Evolutionary conservation across 208 protist species (phyloP), one percentile per base, ranked within the genome.

Genomic region (Blechomonas ayalai): DNA sequence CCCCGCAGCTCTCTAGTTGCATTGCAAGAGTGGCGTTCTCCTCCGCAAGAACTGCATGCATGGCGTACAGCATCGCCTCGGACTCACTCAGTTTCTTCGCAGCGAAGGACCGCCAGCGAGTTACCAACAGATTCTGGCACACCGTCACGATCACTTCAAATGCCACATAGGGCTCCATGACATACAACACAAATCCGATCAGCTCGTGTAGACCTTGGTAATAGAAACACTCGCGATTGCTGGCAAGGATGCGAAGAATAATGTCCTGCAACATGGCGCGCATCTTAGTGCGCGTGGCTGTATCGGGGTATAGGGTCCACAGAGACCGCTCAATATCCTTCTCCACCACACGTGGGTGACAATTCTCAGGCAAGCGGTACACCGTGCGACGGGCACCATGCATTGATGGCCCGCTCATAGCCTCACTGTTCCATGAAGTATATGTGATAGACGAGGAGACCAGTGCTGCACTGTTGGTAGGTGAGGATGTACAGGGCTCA

Each of bases 171-270:
- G 68, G 69, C 22, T 47, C 54, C 51, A 88, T 55, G 16, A 73
- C 59, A 52, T 81, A 88, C 74, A 90, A 70, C 22, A 90, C 52
- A 45, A 77, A 90, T 23, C 80, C 85, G 44, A 93, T 67, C 12
- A 93, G 51, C 54, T 93, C 85, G 42, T 93, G 76, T 45, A 93
- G 59, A 0, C 85, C 85, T 57, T 93, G 85, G 20, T 86, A 90
- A 53, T 93, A 93, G 59, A 78, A 56, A n/a, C 25, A 57, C 24
- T 86, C 62, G 0, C 49, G 58, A 32, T 78, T 69, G 49, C 74
- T 52, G 1, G 62, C 48, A 10, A 93, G 67, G 2, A 83, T 51
- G 24, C 72, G 72, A 28, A 84, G 37, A 5, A 93, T 31, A 33
- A 78, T 76, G 9, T 58, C 43, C 39, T 75, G 68, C 10, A 93